Conservation (phyloP, 352 stramenopile species). For the Phytopythium ostracodes region DNA sequence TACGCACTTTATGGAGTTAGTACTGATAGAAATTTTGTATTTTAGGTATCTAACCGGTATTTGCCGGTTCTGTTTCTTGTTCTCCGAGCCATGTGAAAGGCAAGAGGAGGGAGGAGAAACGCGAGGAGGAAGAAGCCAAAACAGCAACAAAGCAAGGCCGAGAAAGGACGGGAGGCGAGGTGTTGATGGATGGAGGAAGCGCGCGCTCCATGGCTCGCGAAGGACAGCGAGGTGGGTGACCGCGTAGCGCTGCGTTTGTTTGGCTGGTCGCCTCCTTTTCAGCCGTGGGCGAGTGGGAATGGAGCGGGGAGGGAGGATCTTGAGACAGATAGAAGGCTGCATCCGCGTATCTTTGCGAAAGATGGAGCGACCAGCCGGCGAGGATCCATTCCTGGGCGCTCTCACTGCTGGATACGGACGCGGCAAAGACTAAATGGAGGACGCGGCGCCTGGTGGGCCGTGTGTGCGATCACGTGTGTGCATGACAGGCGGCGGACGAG, state of each 20-base stretch:
- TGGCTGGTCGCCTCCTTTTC: not conserved
- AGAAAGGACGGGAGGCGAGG: not conserved
- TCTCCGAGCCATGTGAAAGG: not conserved
- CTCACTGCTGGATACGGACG: not conserved
- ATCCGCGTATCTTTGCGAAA: constrained; percentile 3
- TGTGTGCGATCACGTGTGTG: not conserved
- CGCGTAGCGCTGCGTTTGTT: not conserved
- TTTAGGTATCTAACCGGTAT: too few relatives aligned
- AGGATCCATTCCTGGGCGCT: not conserved
- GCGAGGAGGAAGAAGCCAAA: not conserved
- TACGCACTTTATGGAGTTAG: too few relatives aligned
- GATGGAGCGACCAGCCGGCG: not conserved
- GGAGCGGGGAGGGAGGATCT: not conserved
- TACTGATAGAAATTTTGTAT: too few relatives aligned
- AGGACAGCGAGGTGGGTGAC: not conserved
- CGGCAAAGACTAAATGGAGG: not conserved
- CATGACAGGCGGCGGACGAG: constrained; percentile 26
- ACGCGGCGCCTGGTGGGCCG: not conserved
- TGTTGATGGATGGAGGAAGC: constrained; percentile 3
- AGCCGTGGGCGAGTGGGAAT: not conserved
- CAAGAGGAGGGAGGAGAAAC: not conserved
- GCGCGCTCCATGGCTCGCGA: not conserved
- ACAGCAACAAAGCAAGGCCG: not conserved
- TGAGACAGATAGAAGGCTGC: not conserved
- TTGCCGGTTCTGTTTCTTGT: too few relatives aligned